Conservation (phyloP, 805 yeast species). For the Lachancea meyersii region DNA sequence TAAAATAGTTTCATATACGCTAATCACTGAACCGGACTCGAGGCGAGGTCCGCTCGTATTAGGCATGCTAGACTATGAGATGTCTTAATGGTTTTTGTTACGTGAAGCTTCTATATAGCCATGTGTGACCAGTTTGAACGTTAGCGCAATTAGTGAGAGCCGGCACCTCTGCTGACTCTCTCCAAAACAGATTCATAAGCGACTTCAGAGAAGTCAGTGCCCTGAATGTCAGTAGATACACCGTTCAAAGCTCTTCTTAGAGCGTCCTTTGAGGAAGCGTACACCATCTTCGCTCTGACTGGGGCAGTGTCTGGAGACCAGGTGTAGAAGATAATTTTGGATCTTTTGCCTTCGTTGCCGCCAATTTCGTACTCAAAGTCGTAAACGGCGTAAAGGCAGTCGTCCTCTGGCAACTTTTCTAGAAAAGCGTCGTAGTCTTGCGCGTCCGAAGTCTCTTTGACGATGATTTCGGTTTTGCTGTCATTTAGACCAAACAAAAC, state of each 20-base stretch:
- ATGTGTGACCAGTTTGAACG: neutral
- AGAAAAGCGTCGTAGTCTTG: constrained; percentile 78
- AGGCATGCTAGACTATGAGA: neutral
- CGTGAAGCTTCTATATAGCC: constrained; percentile 2
- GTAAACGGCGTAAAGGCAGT: constrained; percentile 93
- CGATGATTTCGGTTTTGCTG: constrained; percentile 83
- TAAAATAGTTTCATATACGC: no score
- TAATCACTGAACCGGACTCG: no score
- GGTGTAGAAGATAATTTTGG: constrained; percentile 62
- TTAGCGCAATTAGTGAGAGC: constrained; percentile 39
- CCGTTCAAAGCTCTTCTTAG: constrained; percentile 96
- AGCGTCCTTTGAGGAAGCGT: constrained; percentile 97
- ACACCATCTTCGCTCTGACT: constrained; percentile 92
- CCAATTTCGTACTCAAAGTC: constrained; percentile 93
- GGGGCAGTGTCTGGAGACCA: constrained; percentile 99
- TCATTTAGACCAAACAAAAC: constrained; percentile 77
- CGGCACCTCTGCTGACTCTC: constrained; percentile 79
- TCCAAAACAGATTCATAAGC: constrained; percentile 90
- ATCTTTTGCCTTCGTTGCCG: constrained; percentile 90
- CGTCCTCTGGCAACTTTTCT: constrained; percentile 87
- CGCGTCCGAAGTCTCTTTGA: constrained; percentile 73
- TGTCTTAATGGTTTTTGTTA: neutral
- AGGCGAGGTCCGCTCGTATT: no score
- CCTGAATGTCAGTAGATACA: constrained; percentile 90
- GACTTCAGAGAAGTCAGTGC: constrained; percentile 96